Evolutionary conservation across 2,329 filamentous ascomycete genomes (phyloP), one percentile per base, ranked within the genome.

Genomic region (Calonectria naviculata): DNA sequence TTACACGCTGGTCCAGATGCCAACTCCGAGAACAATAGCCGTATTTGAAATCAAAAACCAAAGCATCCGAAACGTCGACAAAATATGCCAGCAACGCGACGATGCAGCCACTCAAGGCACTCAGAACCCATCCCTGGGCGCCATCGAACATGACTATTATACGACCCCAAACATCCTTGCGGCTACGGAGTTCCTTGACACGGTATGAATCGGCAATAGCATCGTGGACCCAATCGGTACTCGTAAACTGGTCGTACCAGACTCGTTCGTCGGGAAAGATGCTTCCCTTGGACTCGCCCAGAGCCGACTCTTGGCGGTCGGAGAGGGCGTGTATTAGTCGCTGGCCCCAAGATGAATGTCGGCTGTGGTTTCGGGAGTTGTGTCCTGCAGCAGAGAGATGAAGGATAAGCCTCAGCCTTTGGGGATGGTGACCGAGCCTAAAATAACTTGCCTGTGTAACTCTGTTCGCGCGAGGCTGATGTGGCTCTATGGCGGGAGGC

Each of bases 171-270:
- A 98, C 89, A 83, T 96, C 97, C 81, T 93, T 97, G 60, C 95
- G 89, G 78, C 89, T 92, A 61, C 95, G 91, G 44, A 99, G 88
- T 65, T 92, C 92, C 81, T 97, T 97, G 61, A 97, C 91, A 29
- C 97, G 93, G 78, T 95, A 94, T 12, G 95, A 95, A 83, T 98
- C 97, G 78, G 95, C 94, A 76, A 99, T 98, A 81, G 93, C 95
- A 83, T 99, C 97, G 81, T 98, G 96, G 1, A 99, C 95, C 97
- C 97, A 99, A 82, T 99, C 96, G 67, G 95, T 98, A 8, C 94
- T 97, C 7, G 95, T 98, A 80, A 98, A 98, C 83, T 99, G 97
- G 85, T 99, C 97, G 84, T 98, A 98, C 97, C 97, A 98, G 12
- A 97, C 93, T 71, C 97, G 92, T 76, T 98, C 95, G 79, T 98